Base-by-base conservation (phyloP, 1,284 basidiomycete genomes). In the Coniophora puteana region DNA sequence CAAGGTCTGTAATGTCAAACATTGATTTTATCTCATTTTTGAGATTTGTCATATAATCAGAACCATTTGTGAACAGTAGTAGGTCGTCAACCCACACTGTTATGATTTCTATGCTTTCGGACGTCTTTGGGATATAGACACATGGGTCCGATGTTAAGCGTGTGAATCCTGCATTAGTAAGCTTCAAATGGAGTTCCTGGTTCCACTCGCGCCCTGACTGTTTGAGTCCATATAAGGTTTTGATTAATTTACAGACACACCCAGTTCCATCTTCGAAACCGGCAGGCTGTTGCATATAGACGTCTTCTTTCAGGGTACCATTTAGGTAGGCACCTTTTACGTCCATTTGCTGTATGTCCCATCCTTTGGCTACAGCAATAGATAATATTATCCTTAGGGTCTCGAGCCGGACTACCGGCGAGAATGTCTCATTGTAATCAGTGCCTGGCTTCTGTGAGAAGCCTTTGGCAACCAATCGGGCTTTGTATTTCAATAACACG, bases 351-450 rank as follows among this genome's bases (percentile, higher is more conserved):
- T 58, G 54, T 4, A 62, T 30, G 2, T 58, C 41, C 35, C 54
- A 54, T 18, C 58, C 49, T 5, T 53, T 38, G 0, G 40, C 26
- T 0, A 61, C 60, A 1, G 57, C 58, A 1, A 60, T 42, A 0
- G 63, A 58, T 0, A 66, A 38, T 1, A 61, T 40, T 10, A 57
- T 47, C 0, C 54, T 38, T 1, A 71, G 46, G 0, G 65, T 61
- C 8, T 59, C 47, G 5, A 63, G 53, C 1, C 52, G 40, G 4
- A 59, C 57, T 0, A 66, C 63, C 0, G 66, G 61, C 0, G 64
- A 55, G 36, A 56, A 69, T 0, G 61, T 68, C 24, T 68, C 48
- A 8, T 55, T 49, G 38, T 58, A 75, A 45, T 76, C 65, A 1
- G 68, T 33, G 0, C 70, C 63, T 5, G 55, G 51, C 1, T 50